These are phyloP conservation scores for Daldinia decipiens DNA, from an alignment of 495 filamentous ascomycete genomes.

Conservation along the genomic window DNA sequence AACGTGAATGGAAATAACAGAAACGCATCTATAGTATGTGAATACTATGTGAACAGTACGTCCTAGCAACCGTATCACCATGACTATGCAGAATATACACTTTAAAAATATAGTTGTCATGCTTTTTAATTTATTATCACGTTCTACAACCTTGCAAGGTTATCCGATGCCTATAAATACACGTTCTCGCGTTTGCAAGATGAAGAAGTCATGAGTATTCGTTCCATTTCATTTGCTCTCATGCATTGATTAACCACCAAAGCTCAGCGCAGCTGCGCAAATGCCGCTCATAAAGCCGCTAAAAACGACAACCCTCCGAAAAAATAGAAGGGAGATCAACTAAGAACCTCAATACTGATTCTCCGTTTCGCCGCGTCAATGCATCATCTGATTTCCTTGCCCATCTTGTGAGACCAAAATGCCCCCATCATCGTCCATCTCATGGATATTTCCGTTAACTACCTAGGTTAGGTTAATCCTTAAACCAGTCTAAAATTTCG, in stretches of 20 bases:
- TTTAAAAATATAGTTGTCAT: background rate
- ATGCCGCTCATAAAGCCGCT: slow-evolving; percentile 16
- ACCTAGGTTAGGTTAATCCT: slow-evolving; percentile 22
- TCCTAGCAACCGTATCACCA: background rate
- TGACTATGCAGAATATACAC: background rate
- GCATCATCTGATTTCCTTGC: slow-evolving; percentile 27
- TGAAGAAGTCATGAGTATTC: slow-evolving; percentile 24
- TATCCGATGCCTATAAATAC: slow-evolving; percentile 30
- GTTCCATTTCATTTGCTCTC: slow-evolving; percentile 34
- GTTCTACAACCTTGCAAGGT: slow-evolving; percentile 13
- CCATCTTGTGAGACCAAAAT: background rate
- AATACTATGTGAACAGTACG: background rate
- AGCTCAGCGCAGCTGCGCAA: slow-evolving; percentile 16
- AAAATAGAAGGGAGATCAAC: slow-evolving; percentile 2
- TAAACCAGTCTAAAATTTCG: background rate
- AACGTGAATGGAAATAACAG: background rate
- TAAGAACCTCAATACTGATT: slow-evolving; percentile 2
- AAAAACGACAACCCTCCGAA: background rate
- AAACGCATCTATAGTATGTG: no score
- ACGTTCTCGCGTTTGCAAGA: slow-evolving; percentile 2
- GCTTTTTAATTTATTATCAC: slow-evolving; percentile 13
- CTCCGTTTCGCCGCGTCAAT: slow-evolving; percentile 39
- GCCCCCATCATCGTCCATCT: slow-evolving; percentile 5
- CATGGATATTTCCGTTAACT: slow-evolving; percentile 11
- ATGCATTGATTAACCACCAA: slow-evolving; percentile 29